Conservation (phyloP, 2,329 filamentous ascomycete genomes). For the Ophiostoma triangulosporum region DNA sequence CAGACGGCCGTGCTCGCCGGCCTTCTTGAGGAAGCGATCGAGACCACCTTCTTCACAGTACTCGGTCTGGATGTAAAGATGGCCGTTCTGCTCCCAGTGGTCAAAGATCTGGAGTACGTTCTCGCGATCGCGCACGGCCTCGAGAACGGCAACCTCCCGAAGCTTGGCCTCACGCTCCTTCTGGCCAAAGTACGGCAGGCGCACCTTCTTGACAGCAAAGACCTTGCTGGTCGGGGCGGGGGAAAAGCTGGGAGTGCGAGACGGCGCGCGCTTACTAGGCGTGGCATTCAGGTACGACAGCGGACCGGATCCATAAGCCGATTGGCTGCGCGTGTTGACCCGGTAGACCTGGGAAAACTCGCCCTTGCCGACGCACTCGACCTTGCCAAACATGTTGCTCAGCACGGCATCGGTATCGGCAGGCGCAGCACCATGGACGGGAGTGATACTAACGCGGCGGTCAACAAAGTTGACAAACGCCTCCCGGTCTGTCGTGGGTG, state of each 20-base stretch:
- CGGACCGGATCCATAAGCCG: constrained; percentile 15
- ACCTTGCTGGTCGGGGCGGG: constrained; percentile 38
- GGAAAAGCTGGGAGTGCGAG: constrained; percentile 22
- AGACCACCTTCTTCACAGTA: constrained; percentile 91
- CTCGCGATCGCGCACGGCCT: constrained; percentile 63
- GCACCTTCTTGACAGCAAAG: constrained; percentile 90
- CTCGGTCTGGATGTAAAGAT: constrained; percentile 95
- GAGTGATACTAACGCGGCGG: constrained; percentile 47
- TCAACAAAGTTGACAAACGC: constrained; percentile 41
- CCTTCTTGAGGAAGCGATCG: constrained; percentile 68
- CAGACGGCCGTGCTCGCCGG: constrained; percentile 70
- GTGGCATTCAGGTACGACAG: constrained; percentile 22
- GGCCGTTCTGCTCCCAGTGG: constrained; percentile 73
- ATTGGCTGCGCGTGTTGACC: constrained; percentile 37
- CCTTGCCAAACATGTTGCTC: constrained; percentile 62
- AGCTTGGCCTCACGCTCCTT: constrained; percentile 74
- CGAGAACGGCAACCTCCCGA: constrained; percentile 69
- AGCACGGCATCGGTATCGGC: constrained; percentile 65
- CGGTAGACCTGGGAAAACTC: constrained; percentile 91
- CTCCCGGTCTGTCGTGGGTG: constrained; percentile 55
- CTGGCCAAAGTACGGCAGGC: constrained; percentile 61
- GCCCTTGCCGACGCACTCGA: constrained; percentile 69
- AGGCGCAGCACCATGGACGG: constrained; percentile 54
- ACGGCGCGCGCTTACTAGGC: constrained; percentile 9
- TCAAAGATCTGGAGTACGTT: constrained; percentile 76